A percentile compares a stretch with the other conserved stretches of the same genome.
Evolutionary conservation across 1,284 basidiomycete species (phyloP).

Genomic region (Ustilago tritici): DNA sequence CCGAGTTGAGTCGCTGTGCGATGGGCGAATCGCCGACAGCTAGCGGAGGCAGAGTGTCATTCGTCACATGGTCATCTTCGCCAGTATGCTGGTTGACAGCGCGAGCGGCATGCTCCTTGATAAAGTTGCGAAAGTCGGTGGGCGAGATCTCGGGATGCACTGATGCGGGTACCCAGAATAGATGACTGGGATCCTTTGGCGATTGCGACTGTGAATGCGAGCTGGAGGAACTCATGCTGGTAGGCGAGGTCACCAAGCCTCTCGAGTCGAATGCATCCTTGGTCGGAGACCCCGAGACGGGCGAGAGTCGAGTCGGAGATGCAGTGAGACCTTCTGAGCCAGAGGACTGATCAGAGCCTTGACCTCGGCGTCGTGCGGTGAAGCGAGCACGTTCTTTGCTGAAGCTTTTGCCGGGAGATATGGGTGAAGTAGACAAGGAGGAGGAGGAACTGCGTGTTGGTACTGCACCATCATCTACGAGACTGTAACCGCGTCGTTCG

Average conservation of each 20-base stretch:
- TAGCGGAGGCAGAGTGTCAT: conserved; percentile 29
- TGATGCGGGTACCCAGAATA: conserved; percentile 97
- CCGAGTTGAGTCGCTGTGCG: conserved; percentile 45
- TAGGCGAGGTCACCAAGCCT: conserved; percentile 21
- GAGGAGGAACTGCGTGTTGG: conserved; percentile 40
- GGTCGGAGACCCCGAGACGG: conserved; percentile 17
- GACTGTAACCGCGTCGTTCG: conserved; percentile 47
- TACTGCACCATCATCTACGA: conserved; percentile 56
- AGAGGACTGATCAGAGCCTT: conserved; percentile 36
- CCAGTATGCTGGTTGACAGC: conserved; percentile 61
- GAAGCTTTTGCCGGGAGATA: conserved; percentile 18
- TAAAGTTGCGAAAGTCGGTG: conserved; percentile 90
- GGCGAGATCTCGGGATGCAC: conserved; percentile 98
- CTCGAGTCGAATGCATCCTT: conserved; percentile 30
- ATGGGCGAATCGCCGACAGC: conserved; percentile 43
- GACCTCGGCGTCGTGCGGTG: conserved; percentile 56
- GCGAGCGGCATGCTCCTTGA: conserved; percentile 85
- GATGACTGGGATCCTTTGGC: conserved; percentile 71
- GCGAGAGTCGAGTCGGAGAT: conserved; percentile 24
- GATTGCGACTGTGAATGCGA: conserved; percentile 38
- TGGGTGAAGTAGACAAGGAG: conserved; percentile 27
- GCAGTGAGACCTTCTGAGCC: conserved; percentile 13
- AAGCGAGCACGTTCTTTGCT: conserved; percentile 48
- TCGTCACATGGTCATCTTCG: conserved; percentile 9
- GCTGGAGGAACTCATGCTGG: conserved; percentile 24